Percentiles rank a stretch among this genome's conserved stretches.
phyloP scores from a whole-genome alignment of 2,329 filamentous ascomycete genomes.

The Ophioceras dolichostomum region DNA sequence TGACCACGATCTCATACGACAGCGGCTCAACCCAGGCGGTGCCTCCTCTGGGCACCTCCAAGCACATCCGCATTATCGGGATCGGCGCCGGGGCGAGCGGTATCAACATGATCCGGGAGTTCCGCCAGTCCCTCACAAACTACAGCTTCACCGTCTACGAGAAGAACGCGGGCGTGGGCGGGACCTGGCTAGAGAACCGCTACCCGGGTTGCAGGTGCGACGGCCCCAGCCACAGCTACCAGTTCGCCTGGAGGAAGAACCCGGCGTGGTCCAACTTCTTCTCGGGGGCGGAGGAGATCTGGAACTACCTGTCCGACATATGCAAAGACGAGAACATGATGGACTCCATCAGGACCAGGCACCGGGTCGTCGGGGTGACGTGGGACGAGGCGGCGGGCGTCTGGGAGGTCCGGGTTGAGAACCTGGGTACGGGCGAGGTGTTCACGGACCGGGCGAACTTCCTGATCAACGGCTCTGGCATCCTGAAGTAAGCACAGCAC shows the following conservation, averaged over 20 bases:
- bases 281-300: conserved; percentile 40
- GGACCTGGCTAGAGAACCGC: conserved; percentile 46
- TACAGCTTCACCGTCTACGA: conserved; percentile 38
- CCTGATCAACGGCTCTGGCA: conserved; percentile 35
- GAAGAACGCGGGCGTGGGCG: conserved; percentile 41
- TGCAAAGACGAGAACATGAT: conserved; percentile 34
- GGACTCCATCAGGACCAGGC: conserved; percentile 27
- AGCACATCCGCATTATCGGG: conserved; percentile 28
- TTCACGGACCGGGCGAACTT: conserved; percentile 34
- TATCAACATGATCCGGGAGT: conserved; percentile 30
- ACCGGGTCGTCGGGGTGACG: conserved; percentile 26
- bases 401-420: conserved; percentile 28
- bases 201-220: conserved; percentile 47
- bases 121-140: conserved; percentile 23
- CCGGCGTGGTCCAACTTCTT: conserved; percentile 47
- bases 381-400: conserved; percentile 30
- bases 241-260: conserved; percentile 49
- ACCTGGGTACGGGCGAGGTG: conserved; percentile 23
- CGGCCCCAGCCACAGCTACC: conserved; percentile 48
- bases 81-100: conserved; percentile 32
- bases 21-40: no score
- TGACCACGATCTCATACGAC: no score
- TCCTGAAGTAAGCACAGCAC: conserved; percentile 42
- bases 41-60: conserved; percentile 5
- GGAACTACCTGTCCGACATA: conserved; percentile 34